These are phyloP conservation scores for Cyamopsis tetragonoloba DNA, from an alignment of 306 rosid genomes.

Conservation along the genomic window DNA sequence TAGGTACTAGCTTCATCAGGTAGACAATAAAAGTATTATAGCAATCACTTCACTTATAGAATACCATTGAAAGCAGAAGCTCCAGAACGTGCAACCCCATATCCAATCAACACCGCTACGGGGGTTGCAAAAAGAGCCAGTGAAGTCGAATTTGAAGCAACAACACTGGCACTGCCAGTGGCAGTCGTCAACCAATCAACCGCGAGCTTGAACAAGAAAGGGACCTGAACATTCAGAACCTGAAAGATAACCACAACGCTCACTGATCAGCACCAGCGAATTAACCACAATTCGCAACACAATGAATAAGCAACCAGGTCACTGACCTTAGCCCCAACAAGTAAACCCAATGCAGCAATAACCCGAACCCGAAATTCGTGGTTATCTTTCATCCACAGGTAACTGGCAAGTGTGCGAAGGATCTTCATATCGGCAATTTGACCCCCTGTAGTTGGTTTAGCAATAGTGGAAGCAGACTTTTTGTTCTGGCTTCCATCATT, in stretches of 20 bases:
- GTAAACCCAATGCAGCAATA: slow-evolving; percentile 69
- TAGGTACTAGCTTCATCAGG: slow-evolving; percentile 5
- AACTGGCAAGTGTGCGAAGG: slow-evolving; percentile 76
- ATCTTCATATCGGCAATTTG: slow-evolving; percentile 48
- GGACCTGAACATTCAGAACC: slow-evolving; percentile 97
- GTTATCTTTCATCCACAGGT: slow-evolving; percentile 93
- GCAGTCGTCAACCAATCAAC: slow-evolving; percentile 85
- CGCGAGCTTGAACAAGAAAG: slow-evolving; percentile 93
- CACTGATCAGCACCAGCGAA: slow-evolving; percentile 12
- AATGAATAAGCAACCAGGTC: not conserved
- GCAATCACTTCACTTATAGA: slow-evolving; percentile 45
- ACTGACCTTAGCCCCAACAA: slow-evolving; percentile 90
- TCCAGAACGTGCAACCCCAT: slow-evolving; percentile 88
- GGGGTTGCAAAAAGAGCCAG: slow-evolving; percentile 80
- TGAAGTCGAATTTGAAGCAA: slow-evolving; percentile 58
- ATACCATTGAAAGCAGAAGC: slow-evolving; percentile 97
- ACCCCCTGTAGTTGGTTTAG: slow-evolving; percentile 24
- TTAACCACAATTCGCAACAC: slow-evolving; percentile 11
- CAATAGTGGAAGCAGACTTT: slow-evolving; percentile 20
- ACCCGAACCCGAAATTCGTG: slow-evolving; percentile 74
- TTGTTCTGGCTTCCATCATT: slow-evolving; percentile 32
- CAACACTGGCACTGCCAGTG: slow-evolving; percentile 54
- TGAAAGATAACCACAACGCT: slow-evolving; percentile 30
- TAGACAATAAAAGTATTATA: slow-evolving; percentile 26
- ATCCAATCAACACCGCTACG: slow-evolving; percentile 79